phyloP scores from a whole-genome alignment of 179 eudicot species.

The Gypsophila paniculata region DNA sequence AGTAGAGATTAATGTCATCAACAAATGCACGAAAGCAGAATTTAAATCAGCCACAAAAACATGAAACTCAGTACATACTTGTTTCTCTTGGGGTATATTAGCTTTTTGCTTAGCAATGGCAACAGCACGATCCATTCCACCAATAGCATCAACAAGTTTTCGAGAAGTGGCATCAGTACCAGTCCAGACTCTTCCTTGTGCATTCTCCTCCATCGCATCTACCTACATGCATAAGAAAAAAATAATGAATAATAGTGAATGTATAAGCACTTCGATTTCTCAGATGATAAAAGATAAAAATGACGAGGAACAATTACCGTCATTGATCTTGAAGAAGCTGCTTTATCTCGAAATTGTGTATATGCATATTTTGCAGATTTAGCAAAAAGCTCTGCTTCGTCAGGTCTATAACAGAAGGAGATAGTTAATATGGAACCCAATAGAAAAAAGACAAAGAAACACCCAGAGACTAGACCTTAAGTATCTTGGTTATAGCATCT shows the following conservation, averaged over 20 bases:
- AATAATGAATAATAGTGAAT: background rate
- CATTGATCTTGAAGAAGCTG: constrained; percentile 89
- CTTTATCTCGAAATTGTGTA: constrained; percentile 77
- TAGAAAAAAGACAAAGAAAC: constrained; percentile 6
- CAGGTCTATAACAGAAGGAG: constrained; percentile 42
- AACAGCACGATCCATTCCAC: constrained; percentile 71
- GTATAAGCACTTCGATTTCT: background rate
- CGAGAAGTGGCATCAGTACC: constrained; percentile 73
- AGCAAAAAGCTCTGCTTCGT: constrained; percentile 85
- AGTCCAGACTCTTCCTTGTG: constrained; percentile 96
- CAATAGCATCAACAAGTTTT: constrained; percentile 71
- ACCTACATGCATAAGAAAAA: constrained; percentile 33
- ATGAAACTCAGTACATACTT: constrained; percentile 31
- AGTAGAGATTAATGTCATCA: too few relatives aligned
- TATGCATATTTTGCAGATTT: constrained; percentile 68
- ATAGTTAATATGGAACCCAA: background rate
- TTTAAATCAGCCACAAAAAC: constrained; percentile 1
- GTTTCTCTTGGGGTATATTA: constrained; percentile 58
- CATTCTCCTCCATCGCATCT: constrained; percentile 81
- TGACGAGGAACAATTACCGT: constrained; percentile 36
- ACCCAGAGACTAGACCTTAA: background rate
- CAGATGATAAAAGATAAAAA: background rate
- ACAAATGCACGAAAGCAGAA: too few relatives aligned
- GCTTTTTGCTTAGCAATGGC: constrained; percentile 90
- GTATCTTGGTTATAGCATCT: background rate